phyloP scores from a whole-genome alignment of 306 rosid species.

The Glycyrrhiza uralensis region DNA sequence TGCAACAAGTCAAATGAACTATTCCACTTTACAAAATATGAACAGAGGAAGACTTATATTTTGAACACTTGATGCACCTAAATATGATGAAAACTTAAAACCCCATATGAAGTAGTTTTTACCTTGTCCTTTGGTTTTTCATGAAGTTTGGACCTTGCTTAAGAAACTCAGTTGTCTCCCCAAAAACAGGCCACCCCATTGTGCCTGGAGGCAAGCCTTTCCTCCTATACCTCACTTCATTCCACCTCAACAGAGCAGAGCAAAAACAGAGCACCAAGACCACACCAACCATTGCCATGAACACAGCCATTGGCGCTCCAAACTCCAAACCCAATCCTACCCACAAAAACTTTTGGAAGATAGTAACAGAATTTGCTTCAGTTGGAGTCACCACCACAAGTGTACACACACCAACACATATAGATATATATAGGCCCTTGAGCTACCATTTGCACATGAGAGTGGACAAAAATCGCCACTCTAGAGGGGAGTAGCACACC shows the following conservation, averaged over 20 bases:
- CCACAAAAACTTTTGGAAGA: constrained; percentile 29
- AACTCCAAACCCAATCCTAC: constrained; percentile 26
- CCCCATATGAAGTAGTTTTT: neutral
- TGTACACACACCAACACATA: constrained; percentile 38
- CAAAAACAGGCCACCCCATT: constrained; percentile 99
- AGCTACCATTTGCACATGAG: constrained; percentile 36
- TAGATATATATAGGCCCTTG: constrained; percentile 60
- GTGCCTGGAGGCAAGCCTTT: constrained; percentile 93
- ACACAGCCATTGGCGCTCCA: constrained; percentile 68
- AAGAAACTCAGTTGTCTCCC: constrained; percentile 96
- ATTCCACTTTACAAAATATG: neutral
- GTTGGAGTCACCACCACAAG: constrained; percentile 30
- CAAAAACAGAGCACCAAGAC: constrained; percentile 71
- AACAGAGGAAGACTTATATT: neutral
- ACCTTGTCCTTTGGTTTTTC: constrained; percentile 92
- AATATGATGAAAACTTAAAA: neutral
- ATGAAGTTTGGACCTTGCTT: constrained; percentile 96
- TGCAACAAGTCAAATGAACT: neutral
- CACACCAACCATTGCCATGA: constrained; percentile 37
- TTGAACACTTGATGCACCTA: constrained; percentile 7
- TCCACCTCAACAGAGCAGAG: constrained; percentile 86
- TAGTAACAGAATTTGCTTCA: constrained; percentile 28
- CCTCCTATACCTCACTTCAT: constrained; percentile 61
- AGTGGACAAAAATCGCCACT: constrained; percentile 58
- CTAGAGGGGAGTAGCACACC: constrained; percentile 55